Base-by-base conservation (phyloP, 345 rosid genomes). In the Litchi chinensis region DNA sequence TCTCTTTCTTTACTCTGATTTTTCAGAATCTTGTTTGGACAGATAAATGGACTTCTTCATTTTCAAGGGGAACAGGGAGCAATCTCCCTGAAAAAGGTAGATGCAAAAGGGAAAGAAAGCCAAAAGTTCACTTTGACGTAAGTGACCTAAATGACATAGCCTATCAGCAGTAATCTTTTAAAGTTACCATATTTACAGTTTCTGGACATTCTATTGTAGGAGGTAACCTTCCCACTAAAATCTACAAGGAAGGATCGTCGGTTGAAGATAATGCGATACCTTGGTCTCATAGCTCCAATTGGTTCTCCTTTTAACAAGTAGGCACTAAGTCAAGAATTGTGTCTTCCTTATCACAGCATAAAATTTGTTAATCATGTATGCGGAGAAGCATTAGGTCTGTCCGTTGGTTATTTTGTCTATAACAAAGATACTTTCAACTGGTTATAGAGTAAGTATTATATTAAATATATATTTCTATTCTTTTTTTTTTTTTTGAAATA, bases 181-280 rank as follows among this genome's bases (percentile, higher is more conserved):
- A 15, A 21, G 8, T 12, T 60, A 12, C 28, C 39, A 41, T n/a
- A 4, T 43, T 16, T 21, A 52, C 54, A 24, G 10, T 37, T 19
- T 73, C 13, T 19, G 62, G 22, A 1, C 24, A 6, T 26, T 68
- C 21, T 52, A 50, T 68, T 79, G 81, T 79, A 83, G 86, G 82
- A 83, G 65, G 83, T 65, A 21, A 62, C 44, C 6, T 71, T 41
- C 76, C 81, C 83, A 19, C 66, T 21, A 15, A 77, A 73, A 76
- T 76, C 81, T 11, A 70, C 69, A 3, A 73, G 32, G 18, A 76
- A 75, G 76, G 70, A 79, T 48, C 88, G 84, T 12, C 79, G 81
- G 24, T 65, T 75, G 44, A 83, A 80, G 84, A 85, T 85, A 80
- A 83, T 85, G 88, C 80, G 82, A 69, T 73, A 83, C 62, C 88